Conservation (phyloP, 2,329 filamentous ascomycete genomes). For the Botrytis cinerea region DNA sequence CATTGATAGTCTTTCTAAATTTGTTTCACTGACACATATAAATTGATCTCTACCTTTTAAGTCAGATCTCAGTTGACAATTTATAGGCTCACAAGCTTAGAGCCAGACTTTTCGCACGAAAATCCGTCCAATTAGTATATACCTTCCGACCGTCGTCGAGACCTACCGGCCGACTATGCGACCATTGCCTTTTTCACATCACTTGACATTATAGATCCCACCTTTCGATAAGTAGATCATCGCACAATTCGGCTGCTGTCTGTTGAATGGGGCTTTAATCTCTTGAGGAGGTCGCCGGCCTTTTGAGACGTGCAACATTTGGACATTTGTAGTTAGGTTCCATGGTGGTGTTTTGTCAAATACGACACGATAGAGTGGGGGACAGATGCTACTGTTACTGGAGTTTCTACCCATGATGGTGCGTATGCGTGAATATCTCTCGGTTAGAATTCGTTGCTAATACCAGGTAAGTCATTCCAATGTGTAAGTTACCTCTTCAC, state of each 20-base stretch:
- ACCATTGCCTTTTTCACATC: not conserved
- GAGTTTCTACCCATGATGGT: not conserved
- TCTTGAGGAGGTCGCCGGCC: not conserved
- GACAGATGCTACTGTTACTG: not conserved
- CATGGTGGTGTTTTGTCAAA: not conserved
- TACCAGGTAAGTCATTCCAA: rapidly evolving
- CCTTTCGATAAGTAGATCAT: not conserved
- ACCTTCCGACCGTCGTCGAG: not conserved
- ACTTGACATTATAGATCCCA: not conserved
- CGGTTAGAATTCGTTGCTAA: too few relatives aligned
- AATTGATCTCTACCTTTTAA: rapidly evolving
- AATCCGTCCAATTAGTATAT: not conserved
- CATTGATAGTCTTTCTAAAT: not conserved
- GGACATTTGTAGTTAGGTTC: too few relatives aligned
- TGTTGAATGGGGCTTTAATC: not conserved
- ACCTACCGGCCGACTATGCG: not conserved
- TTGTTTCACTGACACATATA: not conserved
- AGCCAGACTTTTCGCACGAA: too few relatives aligned
- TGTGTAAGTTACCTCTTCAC: not conserved
- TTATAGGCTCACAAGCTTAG: not conserved
- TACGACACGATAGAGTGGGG: not conserved
- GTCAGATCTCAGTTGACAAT: rapidly evolving
- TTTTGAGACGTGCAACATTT: slow-evolving; percentile 3
- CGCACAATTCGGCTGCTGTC: not conserved
- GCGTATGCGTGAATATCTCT: rapidly evolving